These are phyloP conservation scores for Lasiodiplodia theobromae DNA, from an alignment of 2,329 filamentous ascomycete genomes.

Conservation along the genomic window DNA sequence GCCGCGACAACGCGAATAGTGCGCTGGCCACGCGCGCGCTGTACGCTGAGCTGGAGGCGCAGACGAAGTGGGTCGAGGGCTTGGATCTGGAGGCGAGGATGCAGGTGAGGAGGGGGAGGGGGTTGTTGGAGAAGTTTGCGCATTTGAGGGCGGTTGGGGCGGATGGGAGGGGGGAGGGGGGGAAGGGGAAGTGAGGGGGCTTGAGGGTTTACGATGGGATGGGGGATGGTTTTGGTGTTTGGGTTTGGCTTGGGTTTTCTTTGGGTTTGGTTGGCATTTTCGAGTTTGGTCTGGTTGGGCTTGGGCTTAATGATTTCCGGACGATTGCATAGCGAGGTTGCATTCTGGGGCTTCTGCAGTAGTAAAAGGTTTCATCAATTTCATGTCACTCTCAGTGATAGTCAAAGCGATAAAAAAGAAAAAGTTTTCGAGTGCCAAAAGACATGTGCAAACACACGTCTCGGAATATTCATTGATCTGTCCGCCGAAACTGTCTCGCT, in stretches of 20 bases:
- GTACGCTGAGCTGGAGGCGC: slow-evolving; percentile 3
- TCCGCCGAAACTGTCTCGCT: too few species aligned
- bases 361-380: neutral
- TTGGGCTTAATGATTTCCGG: neutral
- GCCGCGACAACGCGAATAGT: neutral
- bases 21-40: neutral
- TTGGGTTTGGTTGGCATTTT: too few species aligned
- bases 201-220: neutral
- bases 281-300: neutral
- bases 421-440: too few species aligned
- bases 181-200: neutral
- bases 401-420: too few species aligned
- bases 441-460: too few species aligned
- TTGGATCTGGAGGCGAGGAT: neutral
- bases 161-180: neutral
- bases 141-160: neutral
- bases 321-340: neutral
- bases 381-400: neutral
- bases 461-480: too few species aligned
- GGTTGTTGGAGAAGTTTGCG: neutral
- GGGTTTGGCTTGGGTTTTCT: neutral
- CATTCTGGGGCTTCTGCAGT: neutral
- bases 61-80: neutral
- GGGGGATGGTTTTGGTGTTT: neutral
- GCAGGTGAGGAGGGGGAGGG: neutral